A percentile compares a stretch with the other conserved stretches of the same genome.
These are phyloP conservation scores for Trypanosoma mega DNA, from an alignment of 208 protist species.

Conservation along the genomic window DNA sequence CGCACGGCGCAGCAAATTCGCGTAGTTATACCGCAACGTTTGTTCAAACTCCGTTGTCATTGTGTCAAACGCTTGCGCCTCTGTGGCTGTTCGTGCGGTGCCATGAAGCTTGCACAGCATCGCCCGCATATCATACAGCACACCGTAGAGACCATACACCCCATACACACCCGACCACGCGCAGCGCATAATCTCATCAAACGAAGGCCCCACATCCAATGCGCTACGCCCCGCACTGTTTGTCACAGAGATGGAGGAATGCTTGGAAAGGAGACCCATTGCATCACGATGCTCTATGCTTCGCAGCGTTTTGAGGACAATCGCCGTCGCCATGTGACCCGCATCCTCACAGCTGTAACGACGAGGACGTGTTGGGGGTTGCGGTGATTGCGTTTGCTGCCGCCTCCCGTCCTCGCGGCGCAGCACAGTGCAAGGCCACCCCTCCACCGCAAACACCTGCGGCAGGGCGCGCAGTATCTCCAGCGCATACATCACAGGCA, in stretches of 20 bases:
- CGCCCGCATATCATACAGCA: slow-evolving; percentile 47
- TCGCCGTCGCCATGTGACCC: slow-evolving; percentile 19
- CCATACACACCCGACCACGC: slow-evolving; percentile 49
- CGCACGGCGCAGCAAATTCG: slow-evolving; percentile 12
- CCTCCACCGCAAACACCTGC: slow-evolving; percentile 29
- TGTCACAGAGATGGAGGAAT: too few species aligned
- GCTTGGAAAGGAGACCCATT: slow-evolving; percentile 12
- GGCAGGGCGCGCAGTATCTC: slow-evolving; percentile 20
- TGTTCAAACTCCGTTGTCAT: slow-evolving; percentile 18
- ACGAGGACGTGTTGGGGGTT: background rate
- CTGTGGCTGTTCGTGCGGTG: slow-evolving; percentile 3
- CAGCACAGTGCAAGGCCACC: slow-evolving; percentile 46
- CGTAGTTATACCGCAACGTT: slow-evolving; percentile 15
- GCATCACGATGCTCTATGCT: slow-evolving; percentile 24
- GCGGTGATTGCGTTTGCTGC: too few species aligned
- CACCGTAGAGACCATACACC: slow-evolving; percentile 43
- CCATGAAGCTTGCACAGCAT: slow-evolving; percentile 39
- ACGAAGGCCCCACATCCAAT: too few species aligned
- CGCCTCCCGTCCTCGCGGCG: slow-evolving; percentile 10
- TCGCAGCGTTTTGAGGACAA: slow-evolving; percentile 24
- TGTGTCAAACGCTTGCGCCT: slow-evolving; percentile 1
- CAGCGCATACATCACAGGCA: slow-evolving; percentile 26
- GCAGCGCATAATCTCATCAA: slow-evolving; percentile 33
- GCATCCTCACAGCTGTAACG: slow-evolving; percentile 3
- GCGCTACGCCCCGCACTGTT: too few species aligned